Evolutionary conservation across 768 basidiomycete genomes (phyloP).

Genomic region (Trametes cinnabarina): DNA sequence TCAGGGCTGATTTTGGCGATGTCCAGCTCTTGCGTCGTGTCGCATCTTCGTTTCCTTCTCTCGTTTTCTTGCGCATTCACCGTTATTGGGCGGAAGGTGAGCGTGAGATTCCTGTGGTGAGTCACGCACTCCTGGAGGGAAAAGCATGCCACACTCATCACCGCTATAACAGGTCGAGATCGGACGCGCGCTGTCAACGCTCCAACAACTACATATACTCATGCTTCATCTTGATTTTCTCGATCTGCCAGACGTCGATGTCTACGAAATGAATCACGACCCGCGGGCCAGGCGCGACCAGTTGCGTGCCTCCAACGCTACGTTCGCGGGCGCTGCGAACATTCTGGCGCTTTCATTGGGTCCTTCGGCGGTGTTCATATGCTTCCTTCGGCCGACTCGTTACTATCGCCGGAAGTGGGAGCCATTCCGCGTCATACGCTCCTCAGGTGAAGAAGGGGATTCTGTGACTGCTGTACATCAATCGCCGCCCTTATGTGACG

Average conservation of each 20-base stretch:
- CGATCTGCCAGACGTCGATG: neutral
- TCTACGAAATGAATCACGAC: neutral
- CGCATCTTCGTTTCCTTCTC: neutral
- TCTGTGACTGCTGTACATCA: no score
- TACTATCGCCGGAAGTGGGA: neutral
- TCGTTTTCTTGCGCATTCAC: neutral
- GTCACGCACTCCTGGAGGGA: neutral
- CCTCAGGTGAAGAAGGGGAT: neutral
- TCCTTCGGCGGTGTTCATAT: neutral
- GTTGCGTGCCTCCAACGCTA: neutral
- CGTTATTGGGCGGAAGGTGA: neutral
- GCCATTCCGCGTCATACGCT: neutral
- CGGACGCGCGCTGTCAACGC: neutral
- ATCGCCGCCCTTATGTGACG: no score
- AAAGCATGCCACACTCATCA: neutral
- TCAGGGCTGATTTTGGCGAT: neutral
- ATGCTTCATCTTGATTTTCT: neutral
- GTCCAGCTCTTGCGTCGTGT: neutral
- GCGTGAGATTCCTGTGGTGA: neutral
- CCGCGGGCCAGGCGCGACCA: neutral
- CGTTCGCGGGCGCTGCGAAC: neutral
- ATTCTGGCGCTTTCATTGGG: neutral
- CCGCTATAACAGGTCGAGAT: neutral
- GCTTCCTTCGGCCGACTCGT: neutral
- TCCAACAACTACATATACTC: neutral